Base-by-base conservation (phyloP, 176 grass and related monocot genomes). In the Ensete ventricosum region DNA sequence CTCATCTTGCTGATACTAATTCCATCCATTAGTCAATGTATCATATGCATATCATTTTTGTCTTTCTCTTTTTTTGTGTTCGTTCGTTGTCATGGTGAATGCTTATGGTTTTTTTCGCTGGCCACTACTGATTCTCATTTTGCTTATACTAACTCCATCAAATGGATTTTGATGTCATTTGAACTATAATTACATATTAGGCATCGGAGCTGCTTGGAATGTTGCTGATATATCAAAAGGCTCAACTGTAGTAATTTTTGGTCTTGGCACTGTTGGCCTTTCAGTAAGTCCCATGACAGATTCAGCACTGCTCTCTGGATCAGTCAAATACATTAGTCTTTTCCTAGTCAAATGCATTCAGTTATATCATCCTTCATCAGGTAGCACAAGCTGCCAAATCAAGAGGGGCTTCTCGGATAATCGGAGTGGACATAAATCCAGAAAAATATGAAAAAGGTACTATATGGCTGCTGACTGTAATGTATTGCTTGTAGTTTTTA, bases 361-460 rank as follows among this genome's bases (percentile, higher is more conserved):
- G 27, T 11, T 68, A 58, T 73, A 51, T 52, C 55, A 50, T 22
- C 1, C 21, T 71, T 58, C 48, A 62, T 78, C 84, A 97, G 94
- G 94, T 97, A 14, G 90, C 90, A 73, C 94, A 97, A 90, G 94
- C 88, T 77, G 90, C 94, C 65, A 93, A 90, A 85, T 23, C 88
- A 77, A 80, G 94, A 71, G 85, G 84, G 43, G 94, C 88, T 54
- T 91, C 94, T 25, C 88, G 71, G 78, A 97, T 97, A 60, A 91
- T 97, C 64, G 94, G 94, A 72, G 82, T 97, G 57, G 90, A 97
- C 77, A 97, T 82, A 77, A 93, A 93, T 86, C 82, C 90, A 62
- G 90, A 85, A 75, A 97, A 91, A 80, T 66, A 81, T 73, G 94
- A 89, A 80, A 90, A 84, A n/a, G 94, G 94, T 97, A 87, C 66